Evolutionary conservation across 2,329 filamentous ascomycete species (phyloP).

Genomic region (Lachnellula occidentalis): DNA sequence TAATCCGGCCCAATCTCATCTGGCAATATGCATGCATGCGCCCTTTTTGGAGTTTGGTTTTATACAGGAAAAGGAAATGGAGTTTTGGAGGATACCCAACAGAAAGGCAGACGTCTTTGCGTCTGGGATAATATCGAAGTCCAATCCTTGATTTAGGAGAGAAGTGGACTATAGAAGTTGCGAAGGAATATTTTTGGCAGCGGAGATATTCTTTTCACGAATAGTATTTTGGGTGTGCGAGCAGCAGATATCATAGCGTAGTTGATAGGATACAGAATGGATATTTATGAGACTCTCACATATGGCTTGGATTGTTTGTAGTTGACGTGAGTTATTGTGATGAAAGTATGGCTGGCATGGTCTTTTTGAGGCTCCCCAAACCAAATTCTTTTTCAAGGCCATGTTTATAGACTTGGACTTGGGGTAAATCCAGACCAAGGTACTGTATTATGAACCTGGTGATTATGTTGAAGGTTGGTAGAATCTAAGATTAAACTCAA

Average conservation of each 20-base stretch:
- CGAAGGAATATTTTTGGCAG: constrained; percentile 5
- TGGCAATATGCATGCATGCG: neutral
- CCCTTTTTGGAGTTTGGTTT: neutral
- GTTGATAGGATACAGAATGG: constrained; percentile 8
- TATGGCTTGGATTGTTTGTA: neutral
- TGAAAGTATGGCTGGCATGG: neutral
- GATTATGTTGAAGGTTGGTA: no score
- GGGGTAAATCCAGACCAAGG: no score
- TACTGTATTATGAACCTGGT: no score
- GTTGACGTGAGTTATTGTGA: neutral
- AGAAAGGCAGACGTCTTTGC: neutral
- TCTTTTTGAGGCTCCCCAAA: no score
- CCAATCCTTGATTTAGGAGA: neutral
- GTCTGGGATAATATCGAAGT: neutral
- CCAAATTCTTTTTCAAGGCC: no score
- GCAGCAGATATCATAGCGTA: neutral
- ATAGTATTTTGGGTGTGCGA: neutral
- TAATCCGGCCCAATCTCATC: constrained; percentile 2
- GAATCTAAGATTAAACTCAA: no score
- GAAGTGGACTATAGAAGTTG: neutral
- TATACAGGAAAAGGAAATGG: neutral
- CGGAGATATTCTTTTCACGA: constrained; percentile 12
- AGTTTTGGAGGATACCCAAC: neutral
- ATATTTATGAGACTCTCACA: constrained; percentile 14
- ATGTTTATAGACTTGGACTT: no score